A percentile compares a stretch with the other conserved stretches of the same genome.
Evolutionary conservation across 129 eudicot genomes (phyloP).

Genomic region (Glebionis coronaria): DNA sequence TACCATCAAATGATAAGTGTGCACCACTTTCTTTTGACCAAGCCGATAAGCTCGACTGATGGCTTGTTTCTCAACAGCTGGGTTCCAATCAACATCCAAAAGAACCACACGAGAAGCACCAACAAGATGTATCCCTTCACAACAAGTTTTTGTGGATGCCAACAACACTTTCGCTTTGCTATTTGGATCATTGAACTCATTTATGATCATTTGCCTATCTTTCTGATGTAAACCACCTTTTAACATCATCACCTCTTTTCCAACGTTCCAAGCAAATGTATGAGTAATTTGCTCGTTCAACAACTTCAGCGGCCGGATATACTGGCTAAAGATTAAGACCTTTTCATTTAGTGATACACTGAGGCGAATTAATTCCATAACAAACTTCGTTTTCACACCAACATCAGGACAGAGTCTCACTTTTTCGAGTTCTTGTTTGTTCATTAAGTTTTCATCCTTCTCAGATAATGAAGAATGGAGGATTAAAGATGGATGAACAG

Average conservation of each 20-base stretch:
- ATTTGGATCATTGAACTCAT: constrained; percentile 34
- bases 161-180: constrained; percentile 41
- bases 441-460: constrained; percentile 16
- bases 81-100: constrained; percentile 78
- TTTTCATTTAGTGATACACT: constrained; percentile 40
- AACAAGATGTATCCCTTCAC: constrained; percentile 45
- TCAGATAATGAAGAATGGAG: constrained; percentile 9
- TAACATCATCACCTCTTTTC: constrained; percentile 33
- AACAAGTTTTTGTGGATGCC: constrained; percentile 63
- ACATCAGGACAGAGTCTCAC: constrained; percentile 19
- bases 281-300: constrained; percentile 29
- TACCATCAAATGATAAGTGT: too few species aligned
- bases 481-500: constrained; percentile 51
- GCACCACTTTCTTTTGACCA: too few species aligned
- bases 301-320: constrained; percentile 34
- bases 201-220: constrained; percentile 35
- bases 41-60: constrained; percentile 13
- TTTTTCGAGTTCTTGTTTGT: constrained; percentile 21
- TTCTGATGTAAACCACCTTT: constrained; percentile 38
- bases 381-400: constrained; percentile 53
- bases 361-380: constrained; percentile 42
- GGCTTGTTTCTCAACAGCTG: constrained; percentile 63
- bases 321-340: constrained; percentile 57
- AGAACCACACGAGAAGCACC: constrained; percentile 43
- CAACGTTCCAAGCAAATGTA: constrained; percentile 34